Evolutionary conservation across 345 rosid species (phyloP).

Genomic region (Dovyalis caffra): DNA sequence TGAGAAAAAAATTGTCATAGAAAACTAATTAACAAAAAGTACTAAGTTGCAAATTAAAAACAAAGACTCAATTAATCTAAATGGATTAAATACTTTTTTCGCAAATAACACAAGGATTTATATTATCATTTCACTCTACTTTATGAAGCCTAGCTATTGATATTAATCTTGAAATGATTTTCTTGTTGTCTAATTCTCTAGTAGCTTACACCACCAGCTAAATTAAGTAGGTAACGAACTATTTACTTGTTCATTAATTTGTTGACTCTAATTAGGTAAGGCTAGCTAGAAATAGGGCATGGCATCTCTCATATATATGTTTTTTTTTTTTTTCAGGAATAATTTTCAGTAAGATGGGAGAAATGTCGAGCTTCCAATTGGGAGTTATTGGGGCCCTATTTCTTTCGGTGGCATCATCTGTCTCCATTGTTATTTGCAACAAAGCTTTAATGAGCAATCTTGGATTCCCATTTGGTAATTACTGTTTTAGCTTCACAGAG

Average conservation of each 20-base stretch:
- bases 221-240: not conserved
- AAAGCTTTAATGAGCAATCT: conserved; percentile 99
- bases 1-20: no score
- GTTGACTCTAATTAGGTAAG: no score
- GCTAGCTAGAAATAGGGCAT: not conserved
- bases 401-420: conserved; percentile 95
- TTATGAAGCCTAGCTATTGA: not conserved
- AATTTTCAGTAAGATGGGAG: conserved; percentile 59
- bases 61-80: no score
- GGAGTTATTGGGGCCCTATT: conserved; percentile 92
- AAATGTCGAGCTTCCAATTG: conserved; percentile 74
- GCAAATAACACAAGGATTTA: no score
- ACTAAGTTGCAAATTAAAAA: no score
- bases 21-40: no score
- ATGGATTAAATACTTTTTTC: no score
- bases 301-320: not conserved
- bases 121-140: not conserved
- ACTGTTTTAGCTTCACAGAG: not conserved
- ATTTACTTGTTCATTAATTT: not conserved
- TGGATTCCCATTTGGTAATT: conserved; percentile 95
- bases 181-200: not conserved
- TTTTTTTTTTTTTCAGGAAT: not conserved
- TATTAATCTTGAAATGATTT: not conserved
- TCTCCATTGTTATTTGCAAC: conserved; percentile 99
- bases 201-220: not conserved